These are phyloP conservation scores for Alloascoidea hylecoeti DNA, from an alignment of 805 yeast genomes.

Conservation along the genomic window DNA sequence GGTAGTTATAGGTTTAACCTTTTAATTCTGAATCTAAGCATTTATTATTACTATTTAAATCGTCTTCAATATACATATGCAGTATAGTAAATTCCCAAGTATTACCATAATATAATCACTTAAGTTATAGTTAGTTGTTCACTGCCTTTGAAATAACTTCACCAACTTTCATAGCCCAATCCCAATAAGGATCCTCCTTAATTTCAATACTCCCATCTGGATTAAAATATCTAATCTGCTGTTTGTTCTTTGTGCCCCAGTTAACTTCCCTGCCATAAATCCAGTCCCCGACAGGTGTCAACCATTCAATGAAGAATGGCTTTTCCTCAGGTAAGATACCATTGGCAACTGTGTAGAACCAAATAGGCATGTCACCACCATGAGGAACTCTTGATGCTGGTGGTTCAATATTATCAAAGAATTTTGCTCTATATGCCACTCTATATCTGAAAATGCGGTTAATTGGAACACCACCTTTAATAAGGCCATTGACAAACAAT, in stretches of 20 bases:
- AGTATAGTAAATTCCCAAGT: too few species aligned
- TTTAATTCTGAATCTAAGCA: too few species aligned
- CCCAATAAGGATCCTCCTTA: constrained; percentile 20
- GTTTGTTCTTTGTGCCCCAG: constrained; percentile 17
- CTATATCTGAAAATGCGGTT: constrained; percentile 18
- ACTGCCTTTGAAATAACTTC: constrained; percentile 12
- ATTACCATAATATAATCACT: too few species aligned
- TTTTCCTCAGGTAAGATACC: constrained; percentile 16
- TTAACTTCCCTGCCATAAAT: constrained; percentile 13
- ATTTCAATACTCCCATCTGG: constrained; percentile 16
- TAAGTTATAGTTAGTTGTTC: too few species aligned
- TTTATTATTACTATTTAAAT: too few species aligned
- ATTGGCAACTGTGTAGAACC: constrained; percentile 17
- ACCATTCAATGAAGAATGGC: constrained; percentile 12
- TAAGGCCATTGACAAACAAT: constrained; percentile 19
- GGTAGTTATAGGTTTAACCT: too few species aligned
- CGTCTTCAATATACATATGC: too few species aligned
- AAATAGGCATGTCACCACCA: constrained; percentile 19
- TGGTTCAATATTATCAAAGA: constrained; percentile 11
- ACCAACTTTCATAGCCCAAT: constrained; percentile 22
- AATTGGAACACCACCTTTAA: constrained; percentile 16
- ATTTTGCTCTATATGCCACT: constrained; percentile 16
- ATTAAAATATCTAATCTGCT: constrained; percentile 15
- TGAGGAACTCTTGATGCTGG: constrained; percentile 20
- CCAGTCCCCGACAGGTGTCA: constrained; percentile 18